Conservation (phyloP, 371 early-diverging fungal species). For the Umbelopsis sp. region DNA sequence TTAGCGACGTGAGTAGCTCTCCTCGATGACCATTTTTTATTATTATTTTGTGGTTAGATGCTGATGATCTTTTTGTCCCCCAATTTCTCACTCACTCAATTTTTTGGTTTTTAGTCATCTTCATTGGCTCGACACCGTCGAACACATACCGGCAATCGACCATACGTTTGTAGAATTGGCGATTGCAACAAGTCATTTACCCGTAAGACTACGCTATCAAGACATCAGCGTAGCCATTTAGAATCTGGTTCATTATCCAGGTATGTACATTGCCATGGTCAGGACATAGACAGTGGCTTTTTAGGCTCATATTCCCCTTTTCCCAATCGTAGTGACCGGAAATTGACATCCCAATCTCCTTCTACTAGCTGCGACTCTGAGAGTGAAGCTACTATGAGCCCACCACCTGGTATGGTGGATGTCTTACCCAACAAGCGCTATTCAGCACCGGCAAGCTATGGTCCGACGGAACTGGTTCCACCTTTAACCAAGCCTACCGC, state of each 20-base stretch:
- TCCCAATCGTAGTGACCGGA: not conserved
- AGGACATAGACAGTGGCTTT: not conserved
- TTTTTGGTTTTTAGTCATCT: constrained; percentile 47
- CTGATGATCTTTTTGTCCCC: constrained; percentile 30
- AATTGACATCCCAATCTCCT: constrained; percentile 7
- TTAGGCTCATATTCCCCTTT: not conserved
- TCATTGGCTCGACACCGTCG: constrained; percentile 50
- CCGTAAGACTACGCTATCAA: constrained; percentile 69
- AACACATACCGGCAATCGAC: constrained; percentile 51
- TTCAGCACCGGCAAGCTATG: constrained; percentile 4
- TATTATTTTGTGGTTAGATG: not conserved
- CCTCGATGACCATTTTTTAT: constrained; percentile 23
- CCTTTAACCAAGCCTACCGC: constrained; percentile 17
- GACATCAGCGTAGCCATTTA: constrained; percentile 49
- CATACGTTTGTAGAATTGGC: constrained; percentile 42
- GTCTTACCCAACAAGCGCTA: constrained; percentile 12
- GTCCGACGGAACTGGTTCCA: constrained; percentile 6
- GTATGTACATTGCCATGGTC: not conserved
- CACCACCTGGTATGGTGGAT: constrained; percentile 13
- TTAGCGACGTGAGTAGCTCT: constrained; percentile 59
- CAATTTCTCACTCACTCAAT: no score
- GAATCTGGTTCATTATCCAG: not conserved
- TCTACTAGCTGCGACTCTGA: constrained; percentile 17
- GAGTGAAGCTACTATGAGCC: constrained; percentile 14
- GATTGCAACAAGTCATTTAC: constrained; percentile 64